phyloP scores from a whole-genome alignment of 805 yeast species.

The Geotrichum ghanense region DNA sequence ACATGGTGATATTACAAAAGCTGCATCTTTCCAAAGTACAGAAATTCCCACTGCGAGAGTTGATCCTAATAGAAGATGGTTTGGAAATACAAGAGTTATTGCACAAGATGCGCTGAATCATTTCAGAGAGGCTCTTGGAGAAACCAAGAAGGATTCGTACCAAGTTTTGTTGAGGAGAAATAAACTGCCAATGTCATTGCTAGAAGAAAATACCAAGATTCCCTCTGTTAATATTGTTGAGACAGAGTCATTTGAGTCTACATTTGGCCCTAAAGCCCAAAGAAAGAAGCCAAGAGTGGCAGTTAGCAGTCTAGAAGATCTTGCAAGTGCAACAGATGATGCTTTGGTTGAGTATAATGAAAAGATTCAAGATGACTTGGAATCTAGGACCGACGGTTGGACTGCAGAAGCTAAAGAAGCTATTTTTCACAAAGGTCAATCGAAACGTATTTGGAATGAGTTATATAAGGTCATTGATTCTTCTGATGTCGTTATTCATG shows the following conservation, averaged over 20 bases:
- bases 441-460: constrained; percentile 98
- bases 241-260: constrained; percentile 67
- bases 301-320: constrained; percentile 67
- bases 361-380: constrained; percentile 43
- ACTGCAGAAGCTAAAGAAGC: constrained; percentile 89
- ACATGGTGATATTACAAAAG: constrained; percentile 74
- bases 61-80: constrained; percentile 95
- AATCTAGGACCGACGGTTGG: constrained; percentile 66
- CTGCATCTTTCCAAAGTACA: constrained; percentile 80
- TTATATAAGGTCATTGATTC: constrained; percentile 94
- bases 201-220: constrained; percentile 72
- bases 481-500: constrained; percentile 94
- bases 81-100: constrained; percentile 93
- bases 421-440: constrained; percentile 92
- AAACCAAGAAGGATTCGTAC: constrained; percentile 67
- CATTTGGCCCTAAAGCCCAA: constrained; percentile 94
- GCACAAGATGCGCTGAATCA: constrained; percentile 93
- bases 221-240: constrained; percentile 76
- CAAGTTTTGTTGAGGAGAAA: constrained; percentile 81
- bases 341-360: constrained; percentile 58
- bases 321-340: constrained; percentile 45
- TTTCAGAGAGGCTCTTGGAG: constrained; percentile 89
- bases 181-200: constrained; percentile 87
- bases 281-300: constrained; percentile 81
- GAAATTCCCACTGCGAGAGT: constrained; percentile 87